Evolutionary conservation across 306 rosid species (phyloP).

Genomic region (Senna siamea): DNA sequence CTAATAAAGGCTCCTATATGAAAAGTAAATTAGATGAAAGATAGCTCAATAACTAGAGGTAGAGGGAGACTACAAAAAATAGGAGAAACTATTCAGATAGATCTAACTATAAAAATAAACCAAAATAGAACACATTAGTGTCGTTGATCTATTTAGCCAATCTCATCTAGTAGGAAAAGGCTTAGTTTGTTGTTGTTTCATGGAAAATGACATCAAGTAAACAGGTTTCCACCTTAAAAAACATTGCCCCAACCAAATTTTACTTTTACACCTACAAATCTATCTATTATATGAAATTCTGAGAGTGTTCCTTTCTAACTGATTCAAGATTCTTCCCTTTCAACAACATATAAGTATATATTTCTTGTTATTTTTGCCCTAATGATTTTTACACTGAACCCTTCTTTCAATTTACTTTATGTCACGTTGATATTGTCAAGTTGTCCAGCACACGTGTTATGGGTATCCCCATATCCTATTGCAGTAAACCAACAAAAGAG

Average conservation of each 20-base stretch:
- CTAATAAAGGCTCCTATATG: too few species aligned
- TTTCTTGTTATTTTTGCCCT: not conserved
- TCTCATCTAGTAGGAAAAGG: too few species aligned
- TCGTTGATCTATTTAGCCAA: too few species aligned
- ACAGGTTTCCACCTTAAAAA: not conserved
- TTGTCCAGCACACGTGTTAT: not conserved
- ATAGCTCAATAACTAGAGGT: too few species aligned
- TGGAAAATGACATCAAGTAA: not conserved
- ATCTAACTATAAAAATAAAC: too few species aligned
- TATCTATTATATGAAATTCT: constrained; percentile 16
- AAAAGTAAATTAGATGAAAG: too few species aligned
- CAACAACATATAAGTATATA: not conserved
- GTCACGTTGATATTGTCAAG: constrained; percentile 5
- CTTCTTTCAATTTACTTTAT: not conserved
- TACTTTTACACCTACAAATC: not conserved
- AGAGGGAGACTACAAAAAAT: too few species aligned
- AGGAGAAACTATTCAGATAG: too few species aligned
- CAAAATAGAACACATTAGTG: too few species aligned
- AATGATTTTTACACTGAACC: not conserved
- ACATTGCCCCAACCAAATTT: constrained; percentile 14
- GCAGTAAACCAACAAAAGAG: constrained; percentile 26
- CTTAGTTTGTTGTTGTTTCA: too few species aligned
- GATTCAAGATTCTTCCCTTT: constrained; percentile 16
- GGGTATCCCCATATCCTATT: not conserved
- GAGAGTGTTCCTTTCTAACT: not conserved